Conservation (phyloP, 768 basidiomycete species). For the Stropharia rugosoannulata region DNA sequence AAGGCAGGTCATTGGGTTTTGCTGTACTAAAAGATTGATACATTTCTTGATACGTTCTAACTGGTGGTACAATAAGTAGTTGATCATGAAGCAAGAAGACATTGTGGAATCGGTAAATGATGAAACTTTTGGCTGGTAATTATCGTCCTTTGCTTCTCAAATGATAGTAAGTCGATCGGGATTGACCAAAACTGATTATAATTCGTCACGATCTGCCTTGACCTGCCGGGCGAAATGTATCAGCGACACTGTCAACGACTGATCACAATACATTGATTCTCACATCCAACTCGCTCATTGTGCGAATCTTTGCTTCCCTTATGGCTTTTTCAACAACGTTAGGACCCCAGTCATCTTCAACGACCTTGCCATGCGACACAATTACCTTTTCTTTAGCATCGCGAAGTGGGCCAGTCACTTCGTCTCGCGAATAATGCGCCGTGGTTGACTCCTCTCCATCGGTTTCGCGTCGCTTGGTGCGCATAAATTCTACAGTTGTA, state of each 20-base stretch:
- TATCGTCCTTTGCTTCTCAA: not conserved
- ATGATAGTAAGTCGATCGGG: not conserved
- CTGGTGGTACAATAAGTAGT: too few species aligned
- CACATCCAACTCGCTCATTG: slow-evolving; percentile 32
- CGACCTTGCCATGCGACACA: slow-evolving; percentile 19
- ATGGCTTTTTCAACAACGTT: slow-evolving; percentile 10
- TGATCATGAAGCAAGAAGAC: too few species aligned
- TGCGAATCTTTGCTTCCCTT: slow-evolving; percentile 18
- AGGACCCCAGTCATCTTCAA: slow-evolving; percentile 13
- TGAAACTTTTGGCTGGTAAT: not conserved
- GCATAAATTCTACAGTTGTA: slow-evolving; percentile 42
- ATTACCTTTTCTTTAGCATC: slow-evolving; percentile 25
- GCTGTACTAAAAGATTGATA: too few species aligned
- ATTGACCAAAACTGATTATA: not conserved
- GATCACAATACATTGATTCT: slow-evolving; percentile 1
- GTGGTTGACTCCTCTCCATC: slow-evolving; percentile 32
- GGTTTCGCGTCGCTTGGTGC: slow-evolving; percentile 32
- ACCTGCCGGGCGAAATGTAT: slow-evolving; percentile 16
- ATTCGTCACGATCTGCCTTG: slow-evolving; percentile 22
- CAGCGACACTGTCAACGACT: not conserved
- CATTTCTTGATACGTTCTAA: too few species aligned
- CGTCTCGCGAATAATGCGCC: slow-evolving; percentile 39
- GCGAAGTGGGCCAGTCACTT: slow-evolving; percentile 44
- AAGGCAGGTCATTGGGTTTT: too few species aligned
- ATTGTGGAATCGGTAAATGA: too few species aligned